Evolutionary conservation across 495 filamentous ascomycete genomes (phyloP).

Genomic region (Penicillium paxilli): DNA sequence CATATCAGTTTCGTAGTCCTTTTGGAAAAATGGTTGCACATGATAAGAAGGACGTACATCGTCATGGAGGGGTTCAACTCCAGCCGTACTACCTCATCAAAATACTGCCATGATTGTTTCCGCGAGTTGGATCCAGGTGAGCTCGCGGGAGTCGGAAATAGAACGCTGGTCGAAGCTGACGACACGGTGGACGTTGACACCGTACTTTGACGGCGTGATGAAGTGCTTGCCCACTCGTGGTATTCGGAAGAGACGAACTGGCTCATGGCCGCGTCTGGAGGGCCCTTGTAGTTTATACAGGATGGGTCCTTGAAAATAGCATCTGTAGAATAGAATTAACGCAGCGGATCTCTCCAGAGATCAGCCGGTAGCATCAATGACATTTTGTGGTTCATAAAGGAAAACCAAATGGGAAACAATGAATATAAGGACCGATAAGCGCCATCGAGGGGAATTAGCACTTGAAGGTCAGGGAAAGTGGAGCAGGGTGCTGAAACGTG

Average conservation of each 20-base stretch:
- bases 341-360: conserved; percentile 13
- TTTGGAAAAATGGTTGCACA: not conserved
- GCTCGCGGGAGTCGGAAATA: conserved; percentile 33
- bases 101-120: conserved; percentile 33
- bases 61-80: conserved; percentile 40
- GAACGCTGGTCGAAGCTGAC: conserved; percentile 37
- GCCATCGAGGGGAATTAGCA: conserved; percentile 1
- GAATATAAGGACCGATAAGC: conserved; percentile 15
- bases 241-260: conserved; percentile 22
- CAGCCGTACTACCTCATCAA: conserved; percentile 40
- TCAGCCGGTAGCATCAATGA: conserved; percentile 5
- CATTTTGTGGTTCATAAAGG: conserved; percentile 5
- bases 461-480: conserved; percentile 7
- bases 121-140: conserved; percentile 35
- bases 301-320: not conserved
- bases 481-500: conserved; percentile 31
- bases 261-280: conserved; percentile 26
- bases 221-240: conserved; percentile 38
- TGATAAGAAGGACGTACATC: conserved; percentile 26
- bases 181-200: conserved; percentile 42
- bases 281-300: not conserved
- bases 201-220: conserved; percentile 35
- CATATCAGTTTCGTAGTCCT: not conserved
- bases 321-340: conserved; percentile 1
- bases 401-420: not conserved